A percentile compares a stretch with the other conserved stretches of the same genome.
Conservation (phyloP, 345 rosid genomes). For the Turritis glabra region DNA sequence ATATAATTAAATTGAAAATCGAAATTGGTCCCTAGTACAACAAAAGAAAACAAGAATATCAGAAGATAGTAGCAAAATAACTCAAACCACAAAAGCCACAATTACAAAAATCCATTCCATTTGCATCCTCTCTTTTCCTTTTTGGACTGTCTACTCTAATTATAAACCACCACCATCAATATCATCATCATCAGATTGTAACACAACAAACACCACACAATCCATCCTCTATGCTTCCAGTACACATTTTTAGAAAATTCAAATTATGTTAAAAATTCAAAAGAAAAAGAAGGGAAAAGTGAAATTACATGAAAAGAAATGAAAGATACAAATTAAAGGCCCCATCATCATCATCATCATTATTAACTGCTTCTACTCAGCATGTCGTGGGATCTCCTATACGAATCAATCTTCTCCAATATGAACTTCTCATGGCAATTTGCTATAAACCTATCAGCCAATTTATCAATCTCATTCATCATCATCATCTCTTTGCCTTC, state of each 20-base stretch:
- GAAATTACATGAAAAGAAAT: slow-evolving; percentile 27
- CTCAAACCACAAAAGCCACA: slow-evolving; percentile 21
- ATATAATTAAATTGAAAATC: background rate
- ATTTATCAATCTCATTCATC: slow-evolving; percentile 66
- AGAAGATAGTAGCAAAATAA: slow-evolving; percentile 13
- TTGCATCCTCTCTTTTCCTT: slow-evolving; percentile 22
- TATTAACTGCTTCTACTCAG: slow-evolving; percentile 65
- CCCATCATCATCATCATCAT: slow-evolving; percentile 13
- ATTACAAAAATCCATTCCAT: slow-evolving; percentile 1
- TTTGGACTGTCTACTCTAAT: slow-evolving; percentile 14
- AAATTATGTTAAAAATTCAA: background rate
- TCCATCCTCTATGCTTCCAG: slow-evolving; percentile 11
- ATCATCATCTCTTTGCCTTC: slow-evolving; percentile 22
- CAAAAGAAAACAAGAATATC: slow-evolving; percentile 26
- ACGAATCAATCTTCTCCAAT: slow-evolving; percentile 94
- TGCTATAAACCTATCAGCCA: slow-evolving; percentile 87
- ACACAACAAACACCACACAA: slow-evolving; percentile 34
- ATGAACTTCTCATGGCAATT: slow-evolving; percentile 80
- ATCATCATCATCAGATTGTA: slow-evolving; percentile 1
- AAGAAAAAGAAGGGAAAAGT: slow-evolving; percentile 4
- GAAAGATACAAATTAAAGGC: slow-evolving; percentile 21
- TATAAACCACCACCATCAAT: slow-evolving; percentile 10
- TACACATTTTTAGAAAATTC: slow-evolving; percentile 10
- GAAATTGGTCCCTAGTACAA: slow-evolving; percentile 29
- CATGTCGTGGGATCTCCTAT: slow-evolving; percentile 88